Evolutionary conservation across 2,329 filamentous ascomycete species (phyloP).

Genomic region (Aspergillus novofumigatus): DNA sequence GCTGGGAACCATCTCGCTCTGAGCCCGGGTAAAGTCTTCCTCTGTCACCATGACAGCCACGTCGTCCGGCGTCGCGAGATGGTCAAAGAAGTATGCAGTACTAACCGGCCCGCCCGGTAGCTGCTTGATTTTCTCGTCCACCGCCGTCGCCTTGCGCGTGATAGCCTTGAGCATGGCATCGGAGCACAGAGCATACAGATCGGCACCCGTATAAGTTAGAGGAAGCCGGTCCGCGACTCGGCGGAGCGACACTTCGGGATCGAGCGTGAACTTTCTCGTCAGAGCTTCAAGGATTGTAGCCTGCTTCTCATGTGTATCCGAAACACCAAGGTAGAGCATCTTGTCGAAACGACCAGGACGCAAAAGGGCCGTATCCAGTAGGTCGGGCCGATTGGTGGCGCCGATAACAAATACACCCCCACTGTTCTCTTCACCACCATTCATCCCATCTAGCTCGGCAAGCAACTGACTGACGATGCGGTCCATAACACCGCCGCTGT

Average conservation of each 20-base stretch:
- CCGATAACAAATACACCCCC: constrained; percentile 95
- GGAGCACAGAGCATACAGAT: constrained; percentile 94
- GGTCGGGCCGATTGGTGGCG: constrained; percentile 89
- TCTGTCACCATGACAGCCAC: constrained; percentile 84
- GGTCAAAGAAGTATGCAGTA: constrained; percentile 94
- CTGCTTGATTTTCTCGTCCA: constrained; percentile 75
- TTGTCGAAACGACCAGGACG: constrained; percentile 94
- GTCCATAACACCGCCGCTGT: constrained; percentile 97
- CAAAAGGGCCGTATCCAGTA: constrained; percentile 84
- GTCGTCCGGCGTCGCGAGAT: constrained; percentile 77
- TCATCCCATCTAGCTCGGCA: constrained; percentile 97
- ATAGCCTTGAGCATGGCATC: constrained; percentile 99
- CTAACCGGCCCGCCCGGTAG: constrained; percentile 61
- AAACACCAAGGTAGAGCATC: constrained; percentile 95
- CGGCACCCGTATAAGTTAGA: constrained; percentile 95
- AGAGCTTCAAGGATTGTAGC: constrained; percentile 88
- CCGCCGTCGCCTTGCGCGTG: constrained; percentile 76
- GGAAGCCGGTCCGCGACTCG: constrained; percentile 73
- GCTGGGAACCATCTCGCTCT: constrained; percentile 82
- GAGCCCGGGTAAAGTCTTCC: constrained; percentile 77
- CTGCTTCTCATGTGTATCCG: constrained; percentile 95
- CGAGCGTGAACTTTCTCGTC: constrained; percentile 87
- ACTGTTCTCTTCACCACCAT: constrained; percentile 71
- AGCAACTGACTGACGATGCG: constrained; percentile 92
- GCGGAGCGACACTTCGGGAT: constrained; percentile 71